Evolutionary conservation across 306 rosid genomes (phyloP), one percentile per base, ranked within the genome.

Genomic region (Aeschynomene evenia): DNA sequence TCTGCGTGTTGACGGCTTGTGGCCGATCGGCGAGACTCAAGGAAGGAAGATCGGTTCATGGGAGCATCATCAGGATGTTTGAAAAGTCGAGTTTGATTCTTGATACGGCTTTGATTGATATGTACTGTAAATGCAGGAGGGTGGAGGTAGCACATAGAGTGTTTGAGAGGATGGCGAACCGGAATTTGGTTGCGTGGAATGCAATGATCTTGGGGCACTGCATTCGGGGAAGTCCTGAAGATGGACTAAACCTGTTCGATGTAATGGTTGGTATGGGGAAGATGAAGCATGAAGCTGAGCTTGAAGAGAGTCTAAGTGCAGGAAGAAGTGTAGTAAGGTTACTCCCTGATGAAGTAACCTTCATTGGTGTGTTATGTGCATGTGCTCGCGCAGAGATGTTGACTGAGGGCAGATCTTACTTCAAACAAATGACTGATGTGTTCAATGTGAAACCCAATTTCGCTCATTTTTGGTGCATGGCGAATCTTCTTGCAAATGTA

Each of bases 381-480:
- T 91, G 96, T 70, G 86, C 97, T n/a, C 81, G 92, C 57, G 77
- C 84, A 1, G 85, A 81, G 72, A 42, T 81, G 58, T 75, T 91
- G 67, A 33, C 39, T 7, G 82, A 84, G 72, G 95, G 89, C 1
- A 68, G 68, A 79, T 75, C 53, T 43, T 86, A 86, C 82, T 88
- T 86, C 62, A 45, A 75, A 7, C 81, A 84, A 71, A 86, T 88
- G 95, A 80, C 61, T 63, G 66, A 81, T 22, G 65, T 75, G 11
- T 86, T 58, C 63, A 60, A 29, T 37, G 37, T 86, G 67, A 84
- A 82, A 76, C 95, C 92, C 15, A 85, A 77, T 76, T 91, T 86
- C 54, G 97, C 85, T 43, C 97, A 91, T 68, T 86, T 71, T 68
- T 86, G 95, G 97, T 88, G 95, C 76, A 72, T 86, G 80, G 90